Percentiles rank a stretch among this genome's conserved stretches.
These are phyloP conservation scores for Cladosporium sp. DNA, from an alignment of 2,329 filamentous ascomycete genomes.

Conservation along the genomic window DNA sequence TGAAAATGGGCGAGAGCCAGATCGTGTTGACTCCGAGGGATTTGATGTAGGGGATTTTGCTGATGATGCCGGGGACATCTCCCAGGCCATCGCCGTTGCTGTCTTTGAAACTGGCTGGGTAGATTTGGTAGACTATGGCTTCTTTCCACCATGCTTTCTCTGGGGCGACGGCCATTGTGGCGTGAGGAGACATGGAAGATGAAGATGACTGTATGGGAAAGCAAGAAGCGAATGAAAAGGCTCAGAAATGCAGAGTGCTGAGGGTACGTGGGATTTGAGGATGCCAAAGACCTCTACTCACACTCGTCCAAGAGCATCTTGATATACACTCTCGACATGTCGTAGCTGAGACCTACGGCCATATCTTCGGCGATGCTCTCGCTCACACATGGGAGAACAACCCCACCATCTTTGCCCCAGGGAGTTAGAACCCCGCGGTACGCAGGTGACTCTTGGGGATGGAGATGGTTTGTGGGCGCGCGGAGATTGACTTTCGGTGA, in stretches of 20 bases:
- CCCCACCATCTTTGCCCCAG: not conserved
- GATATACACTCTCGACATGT: conserved; percentile 3
- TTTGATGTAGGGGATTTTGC: conserved; percentile 59
- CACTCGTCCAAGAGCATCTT: not conserved
- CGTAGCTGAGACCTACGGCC: not conserved
- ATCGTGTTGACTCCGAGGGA: conserved; percentile 59
- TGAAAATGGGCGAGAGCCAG: conserved; percentile 65
- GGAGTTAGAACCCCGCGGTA: too few relatives aligned
- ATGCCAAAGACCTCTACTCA: not conserved
- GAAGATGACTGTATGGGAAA: not conserved
- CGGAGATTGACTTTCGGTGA: too few relatives aligned
- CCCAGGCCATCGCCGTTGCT: conserved; percentile 58
- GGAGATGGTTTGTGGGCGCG: too few relatives aligned
- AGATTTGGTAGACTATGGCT: conserved; percentile 43
- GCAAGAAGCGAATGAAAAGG: not conserved
- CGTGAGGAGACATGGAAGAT: conserved; percentile 7
- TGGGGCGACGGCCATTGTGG: conserved; percentile 3
- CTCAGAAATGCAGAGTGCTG: not conserved
- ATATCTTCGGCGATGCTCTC: conserved; percentile 2
- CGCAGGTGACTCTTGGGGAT: too few relatives aligned
- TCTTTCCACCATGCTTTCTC: conserved; percentile 43
- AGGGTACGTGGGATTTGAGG: not conserved
- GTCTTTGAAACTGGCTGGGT: conserved; percentile 46
- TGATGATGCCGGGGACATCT: conserved; percentile 60
- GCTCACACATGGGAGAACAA: not conserved